A percentile compares a stretch with the other conserved stretches of the same genome.
Evolutionary conservation across 2,329 filamentous ascomycete genomes (phyloP).

Genomic region (Microsporum canis): DNA sequence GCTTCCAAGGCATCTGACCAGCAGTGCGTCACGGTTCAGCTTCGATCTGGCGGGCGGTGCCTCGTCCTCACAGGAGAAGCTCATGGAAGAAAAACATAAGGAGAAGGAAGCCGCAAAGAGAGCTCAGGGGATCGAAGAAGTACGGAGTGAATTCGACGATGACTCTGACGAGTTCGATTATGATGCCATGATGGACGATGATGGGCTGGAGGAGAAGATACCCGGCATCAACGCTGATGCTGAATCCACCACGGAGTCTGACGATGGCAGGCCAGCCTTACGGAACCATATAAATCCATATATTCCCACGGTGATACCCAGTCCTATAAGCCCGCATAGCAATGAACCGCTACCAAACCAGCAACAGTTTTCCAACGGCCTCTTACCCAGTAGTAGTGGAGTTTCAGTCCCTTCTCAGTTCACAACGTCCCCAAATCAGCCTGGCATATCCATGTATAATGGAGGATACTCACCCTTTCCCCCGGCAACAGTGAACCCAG

Average conservation of each 20-base stretch:
- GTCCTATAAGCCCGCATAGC: background rate
- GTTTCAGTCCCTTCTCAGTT: background rate
- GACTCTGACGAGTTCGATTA: conserved; percentile 33
- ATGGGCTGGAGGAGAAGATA: conserved; percentile 37
- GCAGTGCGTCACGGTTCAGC: conserved; percentile 53
- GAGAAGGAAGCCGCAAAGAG: conserved; percentile 39
- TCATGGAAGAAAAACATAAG: conserved; percentile 53
- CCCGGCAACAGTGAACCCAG: background rate
- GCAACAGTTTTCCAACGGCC: background rate
- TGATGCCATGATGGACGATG: conserved; percentile 34
- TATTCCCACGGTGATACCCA: conserved; percentile 26
- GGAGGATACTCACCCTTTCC: background rate
- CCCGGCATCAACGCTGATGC: conserved; percentile 39
- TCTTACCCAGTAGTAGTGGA: background rate
- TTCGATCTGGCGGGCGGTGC: conserved; percentile 51
- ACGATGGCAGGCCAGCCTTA: background rate
- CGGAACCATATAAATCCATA: conserved; percentile 7
- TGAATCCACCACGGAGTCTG: conserved; percentile 29
- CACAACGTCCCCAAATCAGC: background rate
- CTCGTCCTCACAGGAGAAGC: conserved; percentile 48
- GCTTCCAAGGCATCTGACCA: conserved; percentile 40
- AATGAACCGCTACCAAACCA: background rate
- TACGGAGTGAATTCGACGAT: conserved; percentile 28
- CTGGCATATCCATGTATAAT: background rate
- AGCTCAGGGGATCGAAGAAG: conserved; percentile 19